Conservation (phyloP, 2,329 filamentous ascomycete genomes). For the Colletotrichum tamarilloi region DNA sequence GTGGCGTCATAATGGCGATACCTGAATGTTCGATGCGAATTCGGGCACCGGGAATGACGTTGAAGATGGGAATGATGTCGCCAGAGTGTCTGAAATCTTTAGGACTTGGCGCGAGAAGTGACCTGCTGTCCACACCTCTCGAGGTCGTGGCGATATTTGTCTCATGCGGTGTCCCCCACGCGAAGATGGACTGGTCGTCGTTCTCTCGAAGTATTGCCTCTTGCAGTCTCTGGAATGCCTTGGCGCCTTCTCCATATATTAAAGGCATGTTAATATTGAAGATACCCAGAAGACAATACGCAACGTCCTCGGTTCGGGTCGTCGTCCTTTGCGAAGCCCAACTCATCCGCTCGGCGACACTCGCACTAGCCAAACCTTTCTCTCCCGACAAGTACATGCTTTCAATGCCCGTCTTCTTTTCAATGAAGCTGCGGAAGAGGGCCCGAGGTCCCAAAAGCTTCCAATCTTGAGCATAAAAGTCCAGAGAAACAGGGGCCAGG, state of each 20-base stretch:
- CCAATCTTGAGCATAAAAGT: not conserved
- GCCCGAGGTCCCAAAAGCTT: too few relatives aligned
- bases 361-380: slow-evolving; percentile 26
- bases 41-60: too few relatives aligned
- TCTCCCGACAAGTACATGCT: not conserved
- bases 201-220: too few relatives aligned
- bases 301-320: slow-evolving; percentile 39
- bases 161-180: too few relatives aligned
- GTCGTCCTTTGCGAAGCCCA: slow-evolving; percentile 40
- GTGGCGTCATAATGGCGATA: too few relatives aligned
- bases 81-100: too few relatives aligned
- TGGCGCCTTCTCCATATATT: slow-evolving; percentile 41
- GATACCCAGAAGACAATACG: slow-evolving; percentile 43
- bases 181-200: too few relatives aligned
- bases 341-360: slow-evolving; percentile 42
- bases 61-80: too few relatives aligned
- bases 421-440: not conserved
- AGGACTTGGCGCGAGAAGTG: too few relatives aligned
- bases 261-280: slow-evolving; percentile 42
- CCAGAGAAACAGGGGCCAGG: not conserved
- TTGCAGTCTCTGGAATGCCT: slow-evolving; percentile 38
- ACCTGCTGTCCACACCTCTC: too few relatives aligned
- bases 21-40: too few relatives aligned
- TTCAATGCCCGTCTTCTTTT: not conserved
- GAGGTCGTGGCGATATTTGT: too few relatives aligned